Evolutionary conservation across 1,139 yeast species (phyloP).

Genomic region (Wickerhamomyces sp.): DNA sequence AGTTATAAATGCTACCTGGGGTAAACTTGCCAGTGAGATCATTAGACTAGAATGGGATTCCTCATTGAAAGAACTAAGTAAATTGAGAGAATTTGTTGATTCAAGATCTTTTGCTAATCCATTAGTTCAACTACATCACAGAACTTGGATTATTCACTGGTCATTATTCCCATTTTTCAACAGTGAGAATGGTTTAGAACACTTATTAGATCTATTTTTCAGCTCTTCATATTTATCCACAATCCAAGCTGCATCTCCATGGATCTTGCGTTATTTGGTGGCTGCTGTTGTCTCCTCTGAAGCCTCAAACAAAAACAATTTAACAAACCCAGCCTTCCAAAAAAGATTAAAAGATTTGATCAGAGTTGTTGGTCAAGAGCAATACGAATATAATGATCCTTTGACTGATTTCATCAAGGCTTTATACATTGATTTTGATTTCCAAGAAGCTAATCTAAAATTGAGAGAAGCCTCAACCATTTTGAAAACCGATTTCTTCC

Average conservation of each 20-base stretch:
- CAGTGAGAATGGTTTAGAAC: conserved; percentile 41
- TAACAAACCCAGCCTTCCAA: conserved; percentile 32
- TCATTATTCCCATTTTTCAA: conserved; percentile 56
- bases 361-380: conserved; percentile 51
- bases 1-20: conserved; percentile 58
- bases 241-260: conserved; percentile 63
- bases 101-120: conserved; percentile 47
- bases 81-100: conserved; percentile 52
- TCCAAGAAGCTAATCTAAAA: conserved; percentile 43
- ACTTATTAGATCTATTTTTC: conserved; percentile 49
- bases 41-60: conserved; percentile 46
- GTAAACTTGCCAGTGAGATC: conserved; percentile 54
- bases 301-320: conserved; percentile 21
- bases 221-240: conserved; percentile 54
- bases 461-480: conserved; percentile 41
- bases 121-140: conserved; percentile 50
- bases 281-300: conserved; percentile 47
- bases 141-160: conserved; percentile 67
- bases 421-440: conserved; percentile 51
- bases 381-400: conserved; percentile 58
- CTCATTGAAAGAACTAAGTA: conserved; percentile 45
- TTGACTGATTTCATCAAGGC: conserved; percentile 50
- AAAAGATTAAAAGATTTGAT: conserved; percentile 52
- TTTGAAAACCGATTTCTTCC: conserved; percentile 50
- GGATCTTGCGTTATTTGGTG: conserved; percentile 57